These are phyloP conservation scores for Torulaspora delbrueckii DNA, from an alignment of 805 yeast genomes.

Conservation along the genomic window DNA sequence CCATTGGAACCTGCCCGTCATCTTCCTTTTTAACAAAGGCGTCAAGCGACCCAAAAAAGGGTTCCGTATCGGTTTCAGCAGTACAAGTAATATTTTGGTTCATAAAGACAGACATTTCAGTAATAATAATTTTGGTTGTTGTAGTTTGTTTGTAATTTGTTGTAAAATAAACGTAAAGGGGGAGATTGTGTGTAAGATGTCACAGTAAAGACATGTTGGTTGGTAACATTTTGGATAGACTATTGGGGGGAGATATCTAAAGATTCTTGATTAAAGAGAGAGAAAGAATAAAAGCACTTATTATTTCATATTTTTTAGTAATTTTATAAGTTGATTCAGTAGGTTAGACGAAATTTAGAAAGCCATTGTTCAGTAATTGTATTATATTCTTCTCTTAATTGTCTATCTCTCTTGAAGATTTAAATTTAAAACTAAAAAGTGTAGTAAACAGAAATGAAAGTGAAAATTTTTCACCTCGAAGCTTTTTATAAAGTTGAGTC, in stretches of 20 bases:
- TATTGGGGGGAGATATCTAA: background rate
- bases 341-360: background rate
- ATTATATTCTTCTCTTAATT: background rate
- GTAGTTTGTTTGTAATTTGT: background rate
- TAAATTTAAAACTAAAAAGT: background rate
- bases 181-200: constrained; percentile 1
- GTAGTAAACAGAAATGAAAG: background rate
- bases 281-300: constrained; percentile 1
- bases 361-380: constrained; percentile 3
- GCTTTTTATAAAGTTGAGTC: background rate
- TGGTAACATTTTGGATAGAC: constrained; percentile 1
- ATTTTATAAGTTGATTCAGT: background rate
- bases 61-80: background rate
- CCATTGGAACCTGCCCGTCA: background rate
- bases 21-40: constrained; percentile 23
- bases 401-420: background rate
- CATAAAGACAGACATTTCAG: background rate
- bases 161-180: background rate
- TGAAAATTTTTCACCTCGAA: background rate
- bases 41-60: constrained; percentile 31
- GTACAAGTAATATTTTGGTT: background rate
- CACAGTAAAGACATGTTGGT: constrained; percentile 6
- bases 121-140: background rate
- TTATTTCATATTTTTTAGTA: constrained; percentile 1
- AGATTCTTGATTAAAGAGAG: background rate